Conservation (phyloP, 2,329 filamentous ascomycete genomes). For the Shiraia sp. region DNA sequence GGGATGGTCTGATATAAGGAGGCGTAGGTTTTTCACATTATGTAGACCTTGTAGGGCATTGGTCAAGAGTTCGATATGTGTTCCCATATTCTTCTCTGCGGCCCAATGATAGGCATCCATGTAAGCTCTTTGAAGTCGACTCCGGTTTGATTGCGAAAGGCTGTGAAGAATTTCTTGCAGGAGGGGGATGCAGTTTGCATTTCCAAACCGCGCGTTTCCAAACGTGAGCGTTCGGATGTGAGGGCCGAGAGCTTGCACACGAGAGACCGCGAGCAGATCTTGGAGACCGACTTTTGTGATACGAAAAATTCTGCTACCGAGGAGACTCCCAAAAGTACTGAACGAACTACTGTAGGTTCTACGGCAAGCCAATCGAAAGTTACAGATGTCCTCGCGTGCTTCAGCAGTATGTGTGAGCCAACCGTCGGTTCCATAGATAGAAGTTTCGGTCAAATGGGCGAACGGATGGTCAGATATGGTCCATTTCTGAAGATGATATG, state of each 20-base stretch:
- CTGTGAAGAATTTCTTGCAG: no score
- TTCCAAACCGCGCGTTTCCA: neutral
- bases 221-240: conserved; percentile 6
- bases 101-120: no score
- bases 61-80: no score
- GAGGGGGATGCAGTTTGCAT: neutral
- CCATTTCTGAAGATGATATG: neutral
- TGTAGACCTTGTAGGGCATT: no score
- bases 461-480: neutral
- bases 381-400: conserved; percentile 3
- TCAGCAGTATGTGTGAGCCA: neutral
- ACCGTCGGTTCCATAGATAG: neutral
- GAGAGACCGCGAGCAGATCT: conserved; percentile 2
- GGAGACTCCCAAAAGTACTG: conserved; percentile 1
- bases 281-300: conserved; percentile 2
- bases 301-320: conserved; percentile 3
- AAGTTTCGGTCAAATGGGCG: neutral
- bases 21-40: neutral
- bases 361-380: conserved; percentile 3
- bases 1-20: neutral
- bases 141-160: no score
- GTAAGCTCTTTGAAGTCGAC: no score
- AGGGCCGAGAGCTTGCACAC: neutral
- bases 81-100: no score
- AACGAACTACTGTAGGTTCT: conserved; percentile 1